Evolutionary conservation across 148 eudicot genomes (phyloP).

Genomic region (Cornus kousa): DNA sequence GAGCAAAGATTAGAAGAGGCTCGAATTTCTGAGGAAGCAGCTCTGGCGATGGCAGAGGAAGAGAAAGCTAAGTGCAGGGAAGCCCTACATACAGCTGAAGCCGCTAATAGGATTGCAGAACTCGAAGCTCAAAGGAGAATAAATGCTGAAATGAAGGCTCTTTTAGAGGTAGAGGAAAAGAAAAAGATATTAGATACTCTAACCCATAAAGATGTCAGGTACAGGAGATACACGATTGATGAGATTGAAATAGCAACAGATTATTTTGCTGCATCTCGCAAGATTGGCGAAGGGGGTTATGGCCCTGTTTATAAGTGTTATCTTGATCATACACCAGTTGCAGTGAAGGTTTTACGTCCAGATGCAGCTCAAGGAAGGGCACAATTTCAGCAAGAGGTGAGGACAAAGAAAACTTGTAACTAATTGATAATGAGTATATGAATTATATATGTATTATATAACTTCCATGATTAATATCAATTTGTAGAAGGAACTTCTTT

Average conservation of each 20-base stretch:
- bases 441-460: no score
- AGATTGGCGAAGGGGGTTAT: slow-evolving; percentile 66
- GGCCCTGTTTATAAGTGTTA: slow-evolving; percentile 57
- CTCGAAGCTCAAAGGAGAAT: slow-evolving; percentile 25
- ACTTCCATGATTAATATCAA: neutral
- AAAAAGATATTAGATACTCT: slow-evolving; percentile 17
- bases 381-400: slow-evolving; percentile 55
- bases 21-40: slow-evolving; percentile 37
- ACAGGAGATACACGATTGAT: slow-evolving; percentile 45
- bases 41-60: slow-evolving; percentile 32
- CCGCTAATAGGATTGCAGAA: slow-evolving; percentile 28
- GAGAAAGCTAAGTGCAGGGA: slow-evolving; percentile 26
- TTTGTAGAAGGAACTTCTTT: neutral
- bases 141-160: slow-evolving; percentile 11
- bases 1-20: slow-evolving; percentile 34
- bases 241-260: slow-evolving; percentile 59
- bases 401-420: neutral
- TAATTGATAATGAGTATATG: no score
- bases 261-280: slow-evolving; percentile 31
- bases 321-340: slow-evolving; percentile 62
- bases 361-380: slow-evolving; percentile 60
- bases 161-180: slow-evolving; percentile 7
- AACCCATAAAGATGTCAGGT: slow-evolving; percentile 33
- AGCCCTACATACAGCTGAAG: slow-evolving; percentile 20
- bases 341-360: slow-evolving; percentile 55